A percentile compares a stretch with the other conserved stretches of the same genome.
These are phyloP conservation scores for Pneumocystis wakefieldiae DNA, from an alignment of 1,139 yeast species.

Conservation along the genomic window DNA sequence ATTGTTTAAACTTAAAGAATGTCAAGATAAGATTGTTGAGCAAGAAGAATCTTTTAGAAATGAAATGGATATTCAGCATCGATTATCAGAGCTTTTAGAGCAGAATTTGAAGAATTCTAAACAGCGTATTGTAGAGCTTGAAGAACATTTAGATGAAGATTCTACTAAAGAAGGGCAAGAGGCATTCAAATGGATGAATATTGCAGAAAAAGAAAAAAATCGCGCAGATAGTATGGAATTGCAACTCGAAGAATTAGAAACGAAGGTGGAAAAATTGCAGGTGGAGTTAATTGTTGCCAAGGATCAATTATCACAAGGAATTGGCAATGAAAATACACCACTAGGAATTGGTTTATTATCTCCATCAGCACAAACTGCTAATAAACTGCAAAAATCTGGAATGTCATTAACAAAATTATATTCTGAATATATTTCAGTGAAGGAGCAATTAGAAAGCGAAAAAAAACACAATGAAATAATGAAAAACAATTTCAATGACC, in stretches of 20 bases:
- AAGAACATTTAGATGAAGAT: constrained; percentile 30
- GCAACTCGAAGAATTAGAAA: constrained; percentile 22
- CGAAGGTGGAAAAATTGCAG: constrained; percentile 15
- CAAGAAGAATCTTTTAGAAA: constrained; percentile 42
- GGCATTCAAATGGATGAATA: constrained; percentile 20
- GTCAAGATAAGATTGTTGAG: constrained; percentile 34
- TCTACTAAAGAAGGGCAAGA: constrained; percentile 22
- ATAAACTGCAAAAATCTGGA: constrained; percentile 36
- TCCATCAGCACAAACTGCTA: constrained; percentile 32
- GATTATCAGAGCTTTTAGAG: constrained; percentile 45
- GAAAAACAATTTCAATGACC: constrained; percentile 53
- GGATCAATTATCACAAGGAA: constrained; percentile 7
- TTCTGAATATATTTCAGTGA: constrained; percentile 46
- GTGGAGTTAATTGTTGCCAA: constrained; percentile 9
- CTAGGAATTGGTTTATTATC: constrained; percentile 23
- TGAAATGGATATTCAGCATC: constrained; percentile 51
- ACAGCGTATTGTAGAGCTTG: constrained; percentile 29
- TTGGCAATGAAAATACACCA: constrained; percentile 5
- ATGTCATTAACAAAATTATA: constrained; percentile 55
- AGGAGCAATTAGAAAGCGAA: constrained; percentile 55
- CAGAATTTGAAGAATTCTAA: constrained; percentile 26
- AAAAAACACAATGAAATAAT: constrained; percentile 55
- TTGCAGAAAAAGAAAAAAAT: constrained; percentile 20
- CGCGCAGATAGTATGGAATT: constrained; percentile 20
- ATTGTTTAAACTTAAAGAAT: constrained; percentile 30